Evolutionary conservation across 345 rosid genomes (phyloP).

Genomic region (Turritis glabra): DNA sequence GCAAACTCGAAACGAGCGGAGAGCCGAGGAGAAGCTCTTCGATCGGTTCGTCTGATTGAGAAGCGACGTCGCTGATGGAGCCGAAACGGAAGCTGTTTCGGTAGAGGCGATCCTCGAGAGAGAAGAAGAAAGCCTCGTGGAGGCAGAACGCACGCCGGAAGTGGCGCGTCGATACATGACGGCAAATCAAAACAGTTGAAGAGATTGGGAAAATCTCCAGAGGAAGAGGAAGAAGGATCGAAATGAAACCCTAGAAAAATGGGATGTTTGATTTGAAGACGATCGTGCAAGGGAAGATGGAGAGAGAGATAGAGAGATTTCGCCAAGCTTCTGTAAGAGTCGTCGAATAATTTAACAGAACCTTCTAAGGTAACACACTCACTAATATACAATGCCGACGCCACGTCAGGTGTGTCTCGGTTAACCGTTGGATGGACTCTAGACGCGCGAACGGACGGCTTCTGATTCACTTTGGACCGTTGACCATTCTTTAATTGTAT

Average conservation of each 20-base stretch:
- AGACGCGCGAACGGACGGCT: background rate
- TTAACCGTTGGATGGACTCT: slow-evolving; percentile 25
- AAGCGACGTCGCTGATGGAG: slow-evolving; percentile 26
- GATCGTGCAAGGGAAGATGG: slow-evolving; percentile 16
- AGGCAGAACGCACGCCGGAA: slow-evolving; percentile 45
- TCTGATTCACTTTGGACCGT: background rate
- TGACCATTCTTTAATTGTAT: background rate
- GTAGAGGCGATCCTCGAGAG: slow-evolving; percentile 26
- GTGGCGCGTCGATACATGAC: slow-evolving; percentile 41
- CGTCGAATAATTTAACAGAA: background rate
- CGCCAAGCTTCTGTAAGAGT: background rate
- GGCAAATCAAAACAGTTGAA: slow-evolving; percentile 4
- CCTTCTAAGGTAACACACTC: background rate
- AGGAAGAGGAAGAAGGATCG: background rate
- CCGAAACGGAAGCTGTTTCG: slow-evolving; percentile 23
- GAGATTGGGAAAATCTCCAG: background rate
- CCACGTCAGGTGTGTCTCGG: background rate
- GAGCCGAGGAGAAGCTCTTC: slow-evolving; percentile 45
- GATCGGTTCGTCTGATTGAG: slow-evolving; percentile 38
- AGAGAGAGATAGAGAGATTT: background rate
- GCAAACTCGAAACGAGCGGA: slow-evolving; percentile 39
- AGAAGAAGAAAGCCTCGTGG: slow-evolving; percentile 43
- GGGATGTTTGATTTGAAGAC: slow-evolving; percentile 9
- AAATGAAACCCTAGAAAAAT: slow-evolving; percentile 8
- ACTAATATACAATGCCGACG: slow-evolving; percentile 17